phyloP scores from a whole-genome alignment of 2,329 filamentous ascomycete species.

The Alternaria viburni region DNA sequence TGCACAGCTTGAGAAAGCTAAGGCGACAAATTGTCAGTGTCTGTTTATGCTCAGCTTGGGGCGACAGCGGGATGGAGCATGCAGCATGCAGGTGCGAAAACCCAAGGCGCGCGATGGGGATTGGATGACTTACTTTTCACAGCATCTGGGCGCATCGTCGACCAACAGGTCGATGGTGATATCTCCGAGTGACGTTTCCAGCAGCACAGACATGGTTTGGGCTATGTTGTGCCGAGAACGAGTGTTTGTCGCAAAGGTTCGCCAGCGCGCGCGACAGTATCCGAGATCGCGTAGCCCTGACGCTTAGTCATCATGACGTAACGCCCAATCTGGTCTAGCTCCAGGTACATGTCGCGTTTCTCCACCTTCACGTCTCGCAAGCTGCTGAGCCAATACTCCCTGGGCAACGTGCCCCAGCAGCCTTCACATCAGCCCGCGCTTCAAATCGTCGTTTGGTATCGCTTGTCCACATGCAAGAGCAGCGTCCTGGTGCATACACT shows the following conservation, averaged over 20 bases:
- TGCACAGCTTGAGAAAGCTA: constrained; percentile 98
- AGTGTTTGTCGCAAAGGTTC: constrained; percentile 31
- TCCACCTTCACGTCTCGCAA: constrained; percentile 12
- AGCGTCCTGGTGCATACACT: neutral
- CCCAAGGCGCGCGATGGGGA: constrained; percentile 16
- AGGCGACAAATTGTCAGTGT: constrained; percentile 57
- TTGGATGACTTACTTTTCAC: constrained; percentile 79
- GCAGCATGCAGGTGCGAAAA: constrained; percentile 29
- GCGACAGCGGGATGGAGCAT: constrained; percentile 33
- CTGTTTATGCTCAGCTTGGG: constrained; percentile 60
- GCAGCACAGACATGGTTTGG: constrained; percentile 79
- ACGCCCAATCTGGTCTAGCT: constrained; percentile 5
- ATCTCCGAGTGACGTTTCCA: constrained; percentile 92
- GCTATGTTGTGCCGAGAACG: constrained; percentile 15
- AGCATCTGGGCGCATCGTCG: constrained; percentile 87
- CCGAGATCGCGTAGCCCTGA: neutral
- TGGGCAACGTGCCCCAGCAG: constrained; percentile 13
- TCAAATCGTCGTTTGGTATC: neutral
- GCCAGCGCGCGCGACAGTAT: constrained; percentile 6
- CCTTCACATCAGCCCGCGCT: neutral
- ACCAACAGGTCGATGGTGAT: constrained; percentile 93
- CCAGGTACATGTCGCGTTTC: constrained; percentile 9
- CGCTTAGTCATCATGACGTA: constrained; percentile 30
- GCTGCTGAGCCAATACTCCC: constrained; percentile 7
- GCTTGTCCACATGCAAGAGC: neutral